Evolutionary conservation across 176 grass and related monocot species (phyloP), one percentile per base, ranked within the genome.

Genomic region (Bonia amplexicaulis): DNA sequence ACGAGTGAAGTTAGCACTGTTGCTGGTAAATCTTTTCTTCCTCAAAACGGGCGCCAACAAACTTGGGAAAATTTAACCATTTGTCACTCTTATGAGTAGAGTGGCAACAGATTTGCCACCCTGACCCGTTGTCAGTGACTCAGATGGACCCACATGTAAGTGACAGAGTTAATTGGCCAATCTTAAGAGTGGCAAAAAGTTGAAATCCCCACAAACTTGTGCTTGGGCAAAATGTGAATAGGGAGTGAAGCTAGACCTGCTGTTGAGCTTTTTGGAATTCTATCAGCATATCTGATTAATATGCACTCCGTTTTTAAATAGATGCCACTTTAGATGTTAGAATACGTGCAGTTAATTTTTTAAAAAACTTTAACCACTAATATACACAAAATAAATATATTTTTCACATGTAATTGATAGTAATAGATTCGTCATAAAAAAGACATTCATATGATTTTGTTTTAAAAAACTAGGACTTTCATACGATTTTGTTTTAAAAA

Each of bases 161-260:
- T n/a, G n/a, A n/a, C n/a, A n/a, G n/a, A n/a, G n/a, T n/a, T n/a
- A n/a, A n/a, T n/a, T n/a, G n/a, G n/a, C n/a, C n/a, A n/a, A n/a
- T n/a, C n/a, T n/a, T n/a, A n/a, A n/a, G n/a, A n/a, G n/a, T n/a
- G n/a, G n/a, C n/a, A n/a, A n/a, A n/a, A n/a, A n/a, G n/a, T n/a
- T n/a, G n/a, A n/a, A n/a, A n/a, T n/a, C n/a, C n/a, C n/a, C n/a
- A 84, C 71, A 74, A 41, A 66, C 16, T 73, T 76, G 23, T 66
- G 9, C 60, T 81, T 85, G 42, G 8, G 64, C 33, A 69, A 76
- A 82, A 80, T 39, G 23, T 55, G 26, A 19, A 46, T 20, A 64
- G 20, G 29, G 41, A 10, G 9, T 33, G n/a, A 71, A 60, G 54
- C 70, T 82, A 33, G 14, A 82, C 10, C 14, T 73, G 41, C 3